Base-by-base conservation (phyloP, 208 protist species). In the Borovskyia barvae region DNA sequence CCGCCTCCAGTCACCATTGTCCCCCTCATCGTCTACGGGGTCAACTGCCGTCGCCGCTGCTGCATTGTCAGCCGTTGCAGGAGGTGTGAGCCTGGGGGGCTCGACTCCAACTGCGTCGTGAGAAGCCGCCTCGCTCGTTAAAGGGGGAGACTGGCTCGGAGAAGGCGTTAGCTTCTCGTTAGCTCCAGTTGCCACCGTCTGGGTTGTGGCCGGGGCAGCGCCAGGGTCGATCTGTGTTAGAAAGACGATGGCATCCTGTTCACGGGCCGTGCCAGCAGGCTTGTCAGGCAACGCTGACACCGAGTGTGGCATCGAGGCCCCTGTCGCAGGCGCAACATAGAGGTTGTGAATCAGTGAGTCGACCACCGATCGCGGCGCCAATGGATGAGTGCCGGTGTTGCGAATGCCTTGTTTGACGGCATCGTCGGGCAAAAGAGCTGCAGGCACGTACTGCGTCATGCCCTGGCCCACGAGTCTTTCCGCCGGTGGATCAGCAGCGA, bases 401-500 rank as follows among this genome's bases (percentile, higher is more conserved):
- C 22, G 55, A 17, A 25, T 39, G 3, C 48, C 55, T 14, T 55
- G 28, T 33, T 64, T 50, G 26, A 71, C 12, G 3, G 64, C 22
- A 22, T 83, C 43, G n/a, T 61, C 63, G 1, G 74, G 75, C 17
- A 90, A 59, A 20, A 86, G 33, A 3, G 71, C 63, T 0, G 82
- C 73, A 0, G 90, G 91, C 22, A 97, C 68, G 75, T 97, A 90
- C 72, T 90, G 84, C 45, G 76, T 37, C 55, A 85, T 87, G 47
- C 71, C 59, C 15, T 78, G 61, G 17, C 83, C 86, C 39, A 97
- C 75, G 9, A 97, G 61, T 3, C 87, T 84, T 58, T 97, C 88
- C 6, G 91, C 91, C 0, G 91, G 91, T 5, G 91, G 91, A 64
- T 97, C 91, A 2, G 62, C 66, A 4, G 82, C 80, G 52, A 96